Evolutionary conservation across 306 rosid species (phyloP).

Genomic region (Oemleria cerasiformis): DNA sequence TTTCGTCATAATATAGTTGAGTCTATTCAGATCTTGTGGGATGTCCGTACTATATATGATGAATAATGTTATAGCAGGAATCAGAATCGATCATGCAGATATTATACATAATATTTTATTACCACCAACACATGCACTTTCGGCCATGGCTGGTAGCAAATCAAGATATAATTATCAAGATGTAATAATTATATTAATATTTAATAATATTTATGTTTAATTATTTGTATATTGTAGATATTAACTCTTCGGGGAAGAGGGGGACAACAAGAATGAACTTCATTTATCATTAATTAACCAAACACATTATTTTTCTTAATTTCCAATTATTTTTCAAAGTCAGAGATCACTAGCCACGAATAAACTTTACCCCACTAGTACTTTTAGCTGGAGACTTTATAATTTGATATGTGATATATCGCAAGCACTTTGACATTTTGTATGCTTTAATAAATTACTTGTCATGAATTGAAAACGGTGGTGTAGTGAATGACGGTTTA

Average conservation of each 20-base stretch:
- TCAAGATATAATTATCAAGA: constrained; percentile 13
- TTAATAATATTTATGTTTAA: not conserved
- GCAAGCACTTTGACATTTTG: too few relatives aligned
- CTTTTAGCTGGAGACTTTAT: not conserved
- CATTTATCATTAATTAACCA: not conserved
- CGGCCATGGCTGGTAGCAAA: constrained; percentile 41
- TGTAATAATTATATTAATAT: constrained; percentile 15
- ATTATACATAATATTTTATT: not conserved
- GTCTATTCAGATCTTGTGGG: constrained; percentile 25
- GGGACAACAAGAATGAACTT: constrained; percentile 22
- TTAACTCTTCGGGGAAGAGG: not conserved
- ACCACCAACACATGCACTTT: constrained; percentile 22
- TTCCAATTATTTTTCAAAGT: not conserved
- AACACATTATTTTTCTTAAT: not conserved
- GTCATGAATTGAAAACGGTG: too few relatives aligned
- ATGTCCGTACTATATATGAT: constrained; percentile 22
- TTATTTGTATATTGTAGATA: not conserved
- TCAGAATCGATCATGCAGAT: constrained; percentile 31
- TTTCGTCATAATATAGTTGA: constrained; percentile 22
- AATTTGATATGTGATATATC: not conserved
- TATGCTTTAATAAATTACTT: too few relatives aligned
- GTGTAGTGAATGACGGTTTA: too few relatives aligned
- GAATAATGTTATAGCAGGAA: constrained; percentile 25
- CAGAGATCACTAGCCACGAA: not conserved
- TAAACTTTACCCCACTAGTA: not conserved